Evolutionary conservation across 768 basidiomycete species (phyloP), one percentile per base, ranked within the genome.

Genomic region (Pisolithus marmoratus): DNA sequence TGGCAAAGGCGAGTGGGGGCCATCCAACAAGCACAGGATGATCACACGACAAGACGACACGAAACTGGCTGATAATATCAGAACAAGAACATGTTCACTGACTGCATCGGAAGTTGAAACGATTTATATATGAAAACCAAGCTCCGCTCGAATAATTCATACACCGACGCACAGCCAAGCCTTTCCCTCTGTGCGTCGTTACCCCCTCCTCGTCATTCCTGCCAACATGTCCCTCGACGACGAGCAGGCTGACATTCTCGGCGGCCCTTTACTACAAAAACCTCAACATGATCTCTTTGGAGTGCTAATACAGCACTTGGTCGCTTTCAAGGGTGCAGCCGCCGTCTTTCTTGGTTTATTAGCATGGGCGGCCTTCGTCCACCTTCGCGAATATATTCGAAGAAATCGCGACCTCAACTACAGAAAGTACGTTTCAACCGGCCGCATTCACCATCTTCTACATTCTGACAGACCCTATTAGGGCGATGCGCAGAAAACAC

Each of bases 181-280:
- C 22, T 34, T 22, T 19, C 22, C n/a, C 8, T 11, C 8, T 22
- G 19, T 41, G n/a, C n/a, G n/a, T n/a, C n/a, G n/a, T n/a, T n/a
- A n/a, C n/a, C n/a, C n/a, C 3, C 56, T 57, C 58, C 52, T 43
- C 57, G 44, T 56, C 53, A 37, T 57, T 54, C 51, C 52, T 56
- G 48, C 49, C 61, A 62, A 63, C 67, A 88, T 87, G 85, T 56
- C 63, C 37, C 56, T 56, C 51, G 74, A 77, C 62, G 77, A 74
- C 72, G 85, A 88, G 63, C 75, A 76, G 51, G 78, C 81, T 58
- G 87, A 89, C 71, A 87, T 90, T 54, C 78, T 89, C 12, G 86
- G 85, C 53, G 78, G 80, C 47, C 72, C 72, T 51, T 76, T 74
- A 29, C 60, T 75, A 54, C 77, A 75, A 53, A 63, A 54, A 50